Conservation (phyloP, 176 grass and related monocot species). For the Oryza nivara region DNA sequence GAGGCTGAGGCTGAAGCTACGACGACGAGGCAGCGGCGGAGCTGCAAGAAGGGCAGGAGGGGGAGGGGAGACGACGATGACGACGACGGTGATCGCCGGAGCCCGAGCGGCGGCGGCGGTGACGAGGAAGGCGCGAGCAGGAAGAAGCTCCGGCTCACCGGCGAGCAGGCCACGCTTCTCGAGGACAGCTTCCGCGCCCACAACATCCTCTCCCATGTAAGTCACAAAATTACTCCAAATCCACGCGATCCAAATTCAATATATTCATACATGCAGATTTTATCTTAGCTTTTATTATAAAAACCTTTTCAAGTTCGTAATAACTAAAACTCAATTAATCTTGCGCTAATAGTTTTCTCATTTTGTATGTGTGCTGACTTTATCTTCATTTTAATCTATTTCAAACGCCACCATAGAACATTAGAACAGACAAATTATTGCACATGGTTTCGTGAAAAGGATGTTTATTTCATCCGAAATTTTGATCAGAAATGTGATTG, state of each 20-base stretch:
- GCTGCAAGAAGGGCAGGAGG: neutral
- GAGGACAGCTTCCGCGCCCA: conserved; percentile 58
- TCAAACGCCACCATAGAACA: no score
- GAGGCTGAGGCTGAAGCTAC: no score
- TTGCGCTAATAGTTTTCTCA: no score
- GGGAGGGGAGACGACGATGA: neutral
- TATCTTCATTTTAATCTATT: no score
- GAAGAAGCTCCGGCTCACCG: conserved; percentile 67
- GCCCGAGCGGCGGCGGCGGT: neutral
- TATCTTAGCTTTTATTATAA: no score
- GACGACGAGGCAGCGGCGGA: neutral
- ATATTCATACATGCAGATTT: no score
- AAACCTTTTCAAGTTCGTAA: no score
- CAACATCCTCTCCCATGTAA: conserved; percentile 53
- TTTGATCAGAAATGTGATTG: neutral
- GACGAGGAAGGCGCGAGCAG: neutral
- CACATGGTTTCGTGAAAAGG: no score
- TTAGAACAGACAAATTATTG: no score
- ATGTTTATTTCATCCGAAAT: neutral
- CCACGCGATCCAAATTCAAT: no score
- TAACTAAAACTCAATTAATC: no score
- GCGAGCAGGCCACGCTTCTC: conserved; percentile 44
- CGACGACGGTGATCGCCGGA: neutral
- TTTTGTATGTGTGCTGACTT: no score
- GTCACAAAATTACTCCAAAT: neutral